Evolutionary conservation across 345 rosid genomes (phyloP).

Genomic region (Gossypium bickii): DNA sequence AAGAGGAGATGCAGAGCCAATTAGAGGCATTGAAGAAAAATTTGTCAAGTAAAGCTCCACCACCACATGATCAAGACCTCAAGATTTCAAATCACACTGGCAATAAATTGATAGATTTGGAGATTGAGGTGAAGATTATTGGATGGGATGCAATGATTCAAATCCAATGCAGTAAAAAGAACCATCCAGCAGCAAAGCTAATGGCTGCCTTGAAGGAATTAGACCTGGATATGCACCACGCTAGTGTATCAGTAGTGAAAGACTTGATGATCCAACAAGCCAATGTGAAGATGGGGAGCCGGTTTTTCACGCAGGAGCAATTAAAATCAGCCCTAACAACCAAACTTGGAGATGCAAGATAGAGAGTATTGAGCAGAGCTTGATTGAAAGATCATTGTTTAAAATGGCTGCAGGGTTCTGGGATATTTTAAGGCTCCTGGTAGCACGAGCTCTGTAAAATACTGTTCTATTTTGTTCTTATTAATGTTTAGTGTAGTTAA

Average conservation of each 20-base stretch:
- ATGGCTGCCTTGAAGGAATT: conserved; percentile 79
- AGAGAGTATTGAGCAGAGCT: conserved; percentile 5
- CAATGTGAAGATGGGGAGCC: conserved; percentile 79
- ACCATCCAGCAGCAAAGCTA: conserved; percentile 85
- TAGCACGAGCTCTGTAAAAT: conserved; percentile 32
- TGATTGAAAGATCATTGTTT: neutral
- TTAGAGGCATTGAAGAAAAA: conserved; percentile 57
- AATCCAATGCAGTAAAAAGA: conserved; percentile 69
- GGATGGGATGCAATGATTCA: conserved; percentile 87
- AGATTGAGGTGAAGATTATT: conserved; percentile 83
- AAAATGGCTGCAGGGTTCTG: conserved; percentile 19
- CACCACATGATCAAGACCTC: conserved; percentile 37
- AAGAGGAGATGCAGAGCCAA: conserved; percentile 62
- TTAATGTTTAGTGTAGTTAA: conserved; percentile 22
- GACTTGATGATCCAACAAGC: conserved; percentile 98
- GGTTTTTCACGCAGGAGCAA: conserved; percentile 75
- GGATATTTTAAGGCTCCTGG: conserved; percentile 47
- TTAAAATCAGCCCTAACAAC: conserved; percentile 52
- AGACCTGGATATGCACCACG: conserved; percentile 86
- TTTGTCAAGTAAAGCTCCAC: conserved; percentile 24
- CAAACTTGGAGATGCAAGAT: conserved; percentile 51
- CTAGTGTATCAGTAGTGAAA: conserved; percentile 78
- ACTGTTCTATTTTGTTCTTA: conserved; percentile 23
- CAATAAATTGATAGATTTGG: conserved; percentile 49
- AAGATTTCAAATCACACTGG: conserved; percentile 29